Evolutionary conservation across 2,329 filamentous ascomycete genomes (phyloP), one percentile per base, ranked within the genome.

Genomic region (Knoxdaviesia proteae): DNA sequence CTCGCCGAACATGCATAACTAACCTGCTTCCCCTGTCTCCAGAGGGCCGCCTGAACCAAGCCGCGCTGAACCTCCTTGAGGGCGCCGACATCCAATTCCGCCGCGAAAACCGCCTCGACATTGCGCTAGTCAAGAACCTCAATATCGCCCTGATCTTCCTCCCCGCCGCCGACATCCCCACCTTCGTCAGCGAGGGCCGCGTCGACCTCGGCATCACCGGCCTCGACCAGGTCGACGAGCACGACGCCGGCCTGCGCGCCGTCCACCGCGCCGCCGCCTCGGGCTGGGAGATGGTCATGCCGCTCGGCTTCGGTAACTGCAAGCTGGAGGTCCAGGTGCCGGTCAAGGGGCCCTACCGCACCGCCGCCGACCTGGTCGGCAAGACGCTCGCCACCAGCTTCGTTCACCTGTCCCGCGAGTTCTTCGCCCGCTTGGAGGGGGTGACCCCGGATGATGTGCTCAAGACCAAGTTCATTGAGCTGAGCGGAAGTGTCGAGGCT

Each of bases 291-390:
- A 84, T 90, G 53, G 71, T 98, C 40, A 68, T 98, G 62, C 84
- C 94, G 52, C 71, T 98, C 11, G 84, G 78, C 34, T 98, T 98
- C 56, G 90, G 90, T 38, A 69, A 65, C 48, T 98, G 90, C 67
- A 88, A 81, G 62, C 69, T 98, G 52, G 88, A 96, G 63, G 86
- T 96, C n/a, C 90, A 98, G 61, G 87, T 93, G 1, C 90, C 90
- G 0, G 77, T 82, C 55, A 88, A 90, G 58, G 88, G 90, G 42
- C 55, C 63, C 43, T 77, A 90, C 54, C 61, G 59, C 38, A 70
- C 72, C 39, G 71, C 83, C 5, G 74, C 76, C 56, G 77, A 94
- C 55, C 67, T 98, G 39, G 71, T 98, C 47, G 90, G 90, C 45
- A 87, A 82, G 63, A 94, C 88, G 53, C 80, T 98, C 43, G 87